Evolutionary conservation across 495 filamentous ascomycete species (phyloP), one percentile per base, ranked within the genome.

Genomic region (Cairneyella variabilis): DNA sequence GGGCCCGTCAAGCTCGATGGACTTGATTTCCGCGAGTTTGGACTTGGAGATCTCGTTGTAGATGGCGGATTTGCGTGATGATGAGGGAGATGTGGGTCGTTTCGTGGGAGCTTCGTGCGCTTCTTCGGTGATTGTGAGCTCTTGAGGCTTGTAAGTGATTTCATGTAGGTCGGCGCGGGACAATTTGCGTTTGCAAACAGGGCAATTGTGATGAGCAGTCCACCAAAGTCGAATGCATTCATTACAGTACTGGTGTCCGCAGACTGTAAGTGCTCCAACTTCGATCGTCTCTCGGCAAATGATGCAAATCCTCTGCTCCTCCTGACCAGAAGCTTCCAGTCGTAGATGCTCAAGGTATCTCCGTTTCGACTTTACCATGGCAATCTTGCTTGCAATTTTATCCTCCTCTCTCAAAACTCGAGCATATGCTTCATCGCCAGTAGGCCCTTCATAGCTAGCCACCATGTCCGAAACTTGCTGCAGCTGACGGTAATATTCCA

Each of bases 171-270:
- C 88, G 3, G 67, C 72, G 1, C 61, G 51, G 21, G 70, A 73
- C 8, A 97, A 68, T 0, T 73, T 68, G 41, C 71, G 74, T 55
- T 92, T 95, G 76, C 92, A 97, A 2, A 86, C 73, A 0, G 89
- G 89, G 57, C 89, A 95, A 43, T 71, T 86, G 14, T 65, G 73
- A 49, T 85, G 76, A 45, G 74, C n/a, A 47, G 68, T 69, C 69
- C 84, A 87, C 92, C 93, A 98, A 8, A 79, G 49, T 3, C 71
- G 69, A 25, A 97, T 81, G 66, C 93, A 98, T 27, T 88, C 86
- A 50, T 84, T 87, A 70, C 92, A 97, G 61, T 88, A 97, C 51
- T 86, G 81, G 61, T 98, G 92, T 0, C 92, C 92, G 67, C 92
- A 98, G 2, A 85, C 77, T 1, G 92, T 97, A 61, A 98, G 72